These are phyloP conservation scores for Endocalyx cinctus DNA, from an alignment of 2,329 filamentous ascomycete genomes.

Conservation along the genomic window DNA sequence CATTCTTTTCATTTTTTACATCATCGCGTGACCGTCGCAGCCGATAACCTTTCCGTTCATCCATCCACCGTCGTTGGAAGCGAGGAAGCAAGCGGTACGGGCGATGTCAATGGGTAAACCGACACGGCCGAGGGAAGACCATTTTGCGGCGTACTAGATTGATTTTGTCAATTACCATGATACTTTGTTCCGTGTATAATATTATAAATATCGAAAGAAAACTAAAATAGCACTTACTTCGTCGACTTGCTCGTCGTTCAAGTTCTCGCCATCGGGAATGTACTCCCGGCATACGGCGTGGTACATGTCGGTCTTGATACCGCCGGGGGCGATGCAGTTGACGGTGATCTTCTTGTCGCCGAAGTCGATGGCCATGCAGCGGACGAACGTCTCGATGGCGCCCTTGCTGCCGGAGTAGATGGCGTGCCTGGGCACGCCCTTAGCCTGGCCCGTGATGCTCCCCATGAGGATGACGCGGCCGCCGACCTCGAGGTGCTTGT, in stretches of 20 bases:
- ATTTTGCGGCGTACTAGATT: conserved; percentile 54
- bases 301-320: conserved; percentile 66
- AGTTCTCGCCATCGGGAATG: conserved; percentile 52
- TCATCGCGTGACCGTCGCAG: conserved; percentile 27
- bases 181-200: background rate
- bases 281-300: conserved; percentile 61
- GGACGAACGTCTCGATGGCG: conserved; percentile 71
- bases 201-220: no score
- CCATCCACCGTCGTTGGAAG: conserved; percentile 43
- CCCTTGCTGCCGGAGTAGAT: conserved; percentile 75
- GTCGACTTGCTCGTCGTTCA: conserved; percentile 55
- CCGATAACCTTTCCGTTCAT: conserved; percentile 36
- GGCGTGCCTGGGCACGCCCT: conserved; percentile 65
- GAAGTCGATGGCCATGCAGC: conserved; percentile 67
- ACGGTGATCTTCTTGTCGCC: conserved; percentile 64
- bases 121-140: conserved; percentile 61
- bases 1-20: no score
- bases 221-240: no score
- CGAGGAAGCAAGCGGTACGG: conserved; percentile 55
- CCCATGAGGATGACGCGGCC: conserved; percentile 71
- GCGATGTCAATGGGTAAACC: conserved; percentile 66
- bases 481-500: conserved; percentile 63
- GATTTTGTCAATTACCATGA: conserved; percentile 6
- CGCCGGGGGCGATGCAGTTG: conserved; percentile 63
- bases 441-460: conserved; percentile 63